Evolutionary conservation across 2,329 filamentous ascomycete genomes (phyloP).

Genomic region (Nemania bipapillata): DNA sequence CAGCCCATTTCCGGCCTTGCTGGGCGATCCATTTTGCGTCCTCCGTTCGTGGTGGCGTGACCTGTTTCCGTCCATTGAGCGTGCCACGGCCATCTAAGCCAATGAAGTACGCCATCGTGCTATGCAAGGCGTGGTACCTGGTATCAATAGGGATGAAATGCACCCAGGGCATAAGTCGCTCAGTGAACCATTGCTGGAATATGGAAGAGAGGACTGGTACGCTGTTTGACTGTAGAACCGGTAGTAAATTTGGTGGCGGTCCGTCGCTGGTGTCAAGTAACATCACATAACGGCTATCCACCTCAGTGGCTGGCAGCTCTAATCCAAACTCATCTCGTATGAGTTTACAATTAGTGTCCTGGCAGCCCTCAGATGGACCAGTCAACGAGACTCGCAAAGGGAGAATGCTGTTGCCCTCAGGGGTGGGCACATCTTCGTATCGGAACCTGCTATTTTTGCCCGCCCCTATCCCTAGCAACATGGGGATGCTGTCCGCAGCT

Average conservation of each 20-base stretch:
- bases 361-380: constrained; percentile 66
- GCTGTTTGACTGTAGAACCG: constrained; percentile 72
- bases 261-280: constrained; percentile 77
- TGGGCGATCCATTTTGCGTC: constrained; percentile 74
- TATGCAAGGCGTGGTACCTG: constrained; percentile 77
- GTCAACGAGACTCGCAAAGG: constrained; percentile 69
- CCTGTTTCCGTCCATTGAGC: constrained; percentile 59
- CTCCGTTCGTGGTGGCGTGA: constrained; percentile 60
- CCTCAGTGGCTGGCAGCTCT: constrained; percentile 66
- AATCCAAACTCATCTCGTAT: constrained; percentile 64
- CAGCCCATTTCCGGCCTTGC: constrained; percentile 72
- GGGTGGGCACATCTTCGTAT: constrained; percentile 66
- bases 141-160: constrained; percentile 84
- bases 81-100: constrained; percentile 62
- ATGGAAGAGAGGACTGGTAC: constrained; percentile 77
- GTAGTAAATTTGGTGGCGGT: constrained; percentile 68
- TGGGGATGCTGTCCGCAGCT: constrained; percentile 58
- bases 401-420: constrained; percentile 65
- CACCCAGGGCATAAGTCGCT: constrained; percentile 77
- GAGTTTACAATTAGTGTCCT: constrained; percentile 59
- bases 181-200: constrained; percentile 83
- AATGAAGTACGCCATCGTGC: constrained; percentile 77
- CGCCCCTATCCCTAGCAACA: constrained; percentile 64
- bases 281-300: constrained; percentile 75
- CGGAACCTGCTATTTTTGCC: constrained; percentile 57